Conservation (phyloP, 1,284 basidiomycete genomes). For the Tetrapyrgos nigripes region DNA sequence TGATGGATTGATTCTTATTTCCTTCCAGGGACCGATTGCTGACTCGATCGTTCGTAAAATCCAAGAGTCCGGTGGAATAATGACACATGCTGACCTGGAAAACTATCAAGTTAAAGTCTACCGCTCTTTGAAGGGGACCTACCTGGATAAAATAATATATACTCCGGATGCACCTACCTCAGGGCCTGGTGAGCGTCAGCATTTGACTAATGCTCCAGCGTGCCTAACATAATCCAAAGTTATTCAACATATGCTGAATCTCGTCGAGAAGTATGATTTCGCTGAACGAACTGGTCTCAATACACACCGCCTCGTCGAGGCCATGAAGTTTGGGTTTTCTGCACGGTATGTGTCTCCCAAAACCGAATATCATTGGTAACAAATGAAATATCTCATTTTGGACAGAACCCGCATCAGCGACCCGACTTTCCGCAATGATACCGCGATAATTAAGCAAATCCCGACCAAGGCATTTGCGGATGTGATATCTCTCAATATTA, state of each 20-base stretch:
- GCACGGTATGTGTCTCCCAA: constrained; percentile 55
- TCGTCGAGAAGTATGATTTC: constrained; percentile 74
- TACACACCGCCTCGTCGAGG: constrained; percentile 77
- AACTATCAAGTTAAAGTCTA: constrained; percentile 76
- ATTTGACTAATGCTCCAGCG: not conserved
- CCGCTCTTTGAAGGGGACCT: constrained; percentile 79
- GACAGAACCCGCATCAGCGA: constrained; percentile 78
- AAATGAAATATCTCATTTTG: constrained; percentile 5
- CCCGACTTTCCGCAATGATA: constrained; percentile 66
- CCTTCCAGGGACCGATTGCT: constrained; percentile 71
- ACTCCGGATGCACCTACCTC: constrained; percentile 86
- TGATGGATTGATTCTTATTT: constrained; percentile 14
- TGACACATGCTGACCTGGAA: constrained; percentile 74
- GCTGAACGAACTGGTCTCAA: constrained; percentile 58
- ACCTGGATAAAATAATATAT: constrained; percentile 81
- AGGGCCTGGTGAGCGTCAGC: constrained; percentile 58
- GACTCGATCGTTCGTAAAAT: constrained; percentile 75
- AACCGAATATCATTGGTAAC: not conserved
- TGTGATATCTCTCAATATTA: constrained; percentile 69
- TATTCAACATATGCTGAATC: constrained; percentile 81
- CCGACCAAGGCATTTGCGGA: constrained; percentile 75
- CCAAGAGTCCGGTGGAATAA: constrained; percentile 75
- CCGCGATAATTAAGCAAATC: constrained; percentile 67
- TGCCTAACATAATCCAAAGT: constrained; percentile 38
- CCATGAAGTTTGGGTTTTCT: constrained; percentile 83